Conservation (phyloP, 305 asterid genomes). For the Fraxinus greggii region DNA sequence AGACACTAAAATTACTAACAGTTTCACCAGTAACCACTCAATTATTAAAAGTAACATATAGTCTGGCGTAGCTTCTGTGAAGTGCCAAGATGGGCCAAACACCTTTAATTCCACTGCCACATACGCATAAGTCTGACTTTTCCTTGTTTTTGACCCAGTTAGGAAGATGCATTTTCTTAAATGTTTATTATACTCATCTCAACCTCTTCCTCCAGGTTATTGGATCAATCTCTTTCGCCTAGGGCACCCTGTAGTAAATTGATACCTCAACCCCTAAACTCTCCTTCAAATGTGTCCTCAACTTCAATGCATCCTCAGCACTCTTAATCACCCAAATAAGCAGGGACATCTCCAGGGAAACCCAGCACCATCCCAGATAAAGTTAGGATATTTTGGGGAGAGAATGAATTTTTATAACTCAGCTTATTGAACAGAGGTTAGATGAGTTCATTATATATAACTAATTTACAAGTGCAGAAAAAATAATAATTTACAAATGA, state of each 20-base stretch:
- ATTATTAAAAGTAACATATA: neutral
- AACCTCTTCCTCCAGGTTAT: neutral
- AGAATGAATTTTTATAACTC: neutral
- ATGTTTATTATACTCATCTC: neutral
- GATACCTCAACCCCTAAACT: slow-evolving; percentile 68
- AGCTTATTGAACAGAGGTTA: neutral
- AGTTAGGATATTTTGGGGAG: neutral
- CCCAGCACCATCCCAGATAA: slow-evolving; percentile 37
- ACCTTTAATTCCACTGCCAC: neutral
- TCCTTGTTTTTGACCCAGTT: neutral
- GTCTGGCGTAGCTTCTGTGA: neutral
- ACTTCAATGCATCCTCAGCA: slow-evolving; percentile 50
- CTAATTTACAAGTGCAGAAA: neutral
- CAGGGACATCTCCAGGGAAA: slow-evolving; percentile 70
- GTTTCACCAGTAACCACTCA: neutral
- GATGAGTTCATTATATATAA: neutral
- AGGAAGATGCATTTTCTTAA: slow-evolving; percentile 25
- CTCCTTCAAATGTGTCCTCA: slow-evolving; percentile 62
- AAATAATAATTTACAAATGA: neutral
- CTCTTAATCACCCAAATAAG: slow-evolving; percentile 50
- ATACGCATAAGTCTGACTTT: neutral
- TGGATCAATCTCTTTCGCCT: slow-evolving; percentile 45
- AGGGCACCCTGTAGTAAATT: slow-evolving; percentile 51
- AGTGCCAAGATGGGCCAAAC: neutral
- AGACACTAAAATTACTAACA: neutral